These are phyloP conservation scores for Dalbergia cultrata DNA, from an alignment of 306 rosid genomes.

Conservation along the genomic window DNA sequence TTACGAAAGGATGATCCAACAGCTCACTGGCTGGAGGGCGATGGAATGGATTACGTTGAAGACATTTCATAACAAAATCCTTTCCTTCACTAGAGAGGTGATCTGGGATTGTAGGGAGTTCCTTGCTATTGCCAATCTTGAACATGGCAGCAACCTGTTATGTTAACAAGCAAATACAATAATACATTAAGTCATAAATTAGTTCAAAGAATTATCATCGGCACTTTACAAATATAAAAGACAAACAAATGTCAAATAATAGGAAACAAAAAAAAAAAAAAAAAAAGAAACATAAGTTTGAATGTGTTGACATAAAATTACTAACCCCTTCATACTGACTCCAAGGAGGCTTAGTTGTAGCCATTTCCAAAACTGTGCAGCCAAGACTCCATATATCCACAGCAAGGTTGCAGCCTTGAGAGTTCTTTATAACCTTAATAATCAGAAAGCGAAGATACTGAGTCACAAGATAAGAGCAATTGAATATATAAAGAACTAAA, in stretches of 20 bases:
- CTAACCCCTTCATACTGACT: slow-evolving; percentile 97
- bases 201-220: slow-evolving; percentile 21
- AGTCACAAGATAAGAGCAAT: slow-evolving; percentile 37
- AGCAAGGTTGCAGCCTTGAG: slow-evolving; percentile 82
- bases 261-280: background rate
- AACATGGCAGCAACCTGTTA: slow-evolving; percentile 95
- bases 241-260: background rate
- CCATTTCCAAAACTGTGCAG: slow-evolving; percentile 98
- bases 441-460: slow-evolving; percentile 35
- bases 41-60: slow-evolving; percentile 80
- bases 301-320: slow-evolving; percentile 38
- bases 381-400: slow-evolving; percentile 99
- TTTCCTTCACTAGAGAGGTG: slow-evolving; percentile 80
- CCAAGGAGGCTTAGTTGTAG: slow-evolving; percentile 99
- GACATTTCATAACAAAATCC: slow-evolving; percentile 79
- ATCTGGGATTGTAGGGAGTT: slow-evolving; percentile 85
- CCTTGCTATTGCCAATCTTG: slow-evolving; percentile 96
- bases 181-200: slow-evolving; percentile 41
- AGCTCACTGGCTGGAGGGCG: slow-evolving; percentile 80
- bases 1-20: slow-evolving; percentile 89
- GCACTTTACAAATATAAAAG: background rate
- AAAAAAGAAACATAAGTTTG: background rate
- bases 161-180: slow-evolving; percentile 43
- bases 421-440: slow-evolving; percentile 78
- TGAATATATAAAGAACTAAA: slow-evolving; percentile 32